Evolutionary conservation across 139 green algal species (phyloP), one percentile per base, ranked within the genome.

Genomic region (Astrephomene gubernaculifera): DNA sequence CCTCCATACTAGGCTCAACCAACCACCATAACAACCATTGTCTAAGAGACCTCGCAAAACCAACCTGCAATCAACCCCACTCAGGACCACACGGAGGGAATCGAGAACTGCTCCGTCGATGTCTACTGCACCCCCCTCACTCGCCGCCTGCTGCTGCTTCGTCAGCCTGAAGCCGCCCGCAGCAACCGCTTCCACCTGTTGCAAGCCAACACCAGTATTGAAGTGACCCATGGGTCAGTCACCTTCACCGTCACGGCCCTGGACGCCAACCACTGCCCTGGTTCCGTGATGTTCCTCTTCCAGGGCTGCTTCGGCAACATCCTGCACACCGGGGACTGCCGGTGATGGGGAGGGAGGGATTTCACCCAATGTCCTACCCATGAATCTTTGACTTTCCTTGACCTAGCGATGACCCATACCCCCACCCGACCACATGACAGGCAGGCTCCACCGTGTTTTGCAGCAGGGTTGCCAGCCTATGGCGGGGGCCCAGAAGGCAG

Each of bases 301-400:
- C 63, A 90, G 73, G 88, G 88, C 22, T 53, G 36, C 45, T 91
- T 84, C 25, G 88, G 88, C 8, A 84, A 54, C 43, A 35, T 91
- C 0, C 68, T 91, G 12, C 88, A 91, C 85, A 91, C 85, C 0
- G 88, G 88, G 1, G 88, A 91, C 76, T 84, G 74, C 85, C 53
- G 76, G 76, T 73, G 41, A 24, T 38, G 2, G 21, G 14, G 61
- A 4, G 6, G n/a, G n/a, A n/a, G n/a, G n/a, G n/a, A n/a, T n/a
- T n/a, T n/a, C n/a, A n/a, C n/a, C n/a, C n/a, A n/a, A n/a, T n/a
- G n/a, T n/a, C n/a, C n/a, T n/a, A n/a, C n/a, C n/a, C n/a, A n/a
- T n/a, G n/a, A n/a, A n/a, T n/a, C n/a, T n/a, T n/a, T n/a, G n/a
- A n/a, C n/a, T n/a, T n/a, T n/a, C n/a, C n/a, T n/a, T n/a, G n/a